Percentiles rank a stretch among this genome's conserved stretches.
Evolutionary conservation across 176 grass and related monocot genomes (phyloP).

Genomic region (Triticum dicoccoides): DNA sequence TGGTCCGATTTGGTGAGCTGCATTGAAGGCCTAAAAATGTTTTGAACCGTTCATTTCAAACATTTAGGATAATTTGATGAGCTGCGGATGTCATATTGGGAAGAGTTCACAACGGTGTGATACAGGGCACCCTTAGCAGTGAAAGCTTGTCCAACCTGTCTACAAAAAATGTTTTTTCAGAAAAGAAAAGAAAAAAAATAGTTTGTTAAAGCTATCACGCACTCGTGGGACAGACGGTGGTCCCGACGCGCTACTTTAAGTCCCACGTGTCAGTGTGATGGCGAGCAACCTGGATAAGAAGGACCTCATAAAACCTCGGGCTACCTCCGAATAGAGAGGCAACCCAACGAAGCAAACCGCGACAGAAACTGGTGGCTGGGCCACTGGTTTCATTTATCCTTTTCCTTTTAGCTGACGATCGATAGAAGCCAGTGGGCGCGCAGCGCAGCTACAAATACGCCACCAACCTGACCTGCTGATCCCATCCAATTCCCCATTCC

Average conservation of each 20-base stretch:
- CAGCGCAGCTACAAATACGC: slow-evolving; percentile 16
- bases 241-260: neutral
- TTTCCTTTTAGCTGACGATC: slow-evolving; percentile 6
- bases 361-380: slow-evolving; percentile 14
- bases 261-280: neutral
- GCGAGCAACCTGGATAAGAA: neutral
- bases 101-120: too few species aligned
- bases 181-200: neutral
- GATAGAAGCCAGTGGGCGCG: neutral
- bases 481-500: neutral
- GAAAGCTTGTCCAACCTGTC: too few species aligned
- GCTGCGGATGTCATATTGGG: too few species aligned
- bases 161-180: too few species aligned
- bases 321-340: neutral
- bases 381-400: slow-evolving; percentile 16
- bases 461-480: slow-evolving; percentile 4
- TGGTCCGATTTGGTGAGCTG: too few species aligned
- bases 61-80: too few species aligned
- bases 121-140: too few species aligned
- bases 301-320: slow-evolving; percentile 1
- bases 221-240: neutral
- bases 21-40: too few species aligned
- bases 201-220: neutral
- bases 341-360: neutral
- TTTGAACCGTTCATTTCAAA: too few species aligned